phyloP scores from a whole-genome alignment of 1,284 basidiomycete genomes.

The Pseudozyma thailandica region DNA sequence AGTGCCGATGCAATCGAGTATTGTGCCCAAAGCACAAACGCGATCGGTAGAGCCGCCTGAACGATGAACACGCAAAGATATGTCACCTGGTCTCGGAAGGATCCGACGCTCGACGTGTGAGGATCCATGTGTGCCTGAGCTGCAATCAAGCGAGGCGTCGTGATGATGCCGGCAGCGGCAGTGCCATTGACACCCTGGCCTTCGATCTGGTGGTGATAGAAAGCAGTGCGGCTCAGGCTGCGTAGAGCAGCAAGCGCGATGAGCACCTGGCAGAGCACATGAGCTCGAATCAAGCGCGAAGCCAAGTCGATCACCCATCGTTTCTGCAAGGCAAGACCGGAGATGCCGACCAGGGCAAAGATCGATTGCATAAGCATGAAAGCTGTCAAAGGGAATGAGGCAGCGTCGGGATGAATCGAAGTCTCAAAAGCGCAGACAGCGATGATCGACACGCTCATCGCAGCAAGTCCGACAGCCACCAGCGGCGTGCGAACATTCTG shows the following conservation, averaged over 20 bases:
- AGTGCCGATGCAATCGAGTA: slow-evolving; percentile 41
- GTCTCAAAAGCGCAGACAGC: slow-evolving; percentile 43
- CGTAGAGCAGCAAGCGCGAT: slow-evolving; percentile 46
- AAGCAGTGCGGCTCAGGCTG: slow-evolving; percentile 35
- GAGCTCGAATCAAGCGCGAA: slow-evolving; percentile 49
- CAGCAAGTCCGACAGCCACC: slow-evolving; percentile 42
- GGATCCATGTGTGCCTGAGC: slow-evolving; percentile 7
- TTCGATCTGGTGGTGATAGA: slow-evolving; percentile 26
- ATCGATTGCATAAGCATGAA: slow-evolving; percentile 53
- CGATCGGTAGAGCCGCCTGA: slow-evolving; percentile 49
- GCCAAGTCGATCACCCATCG: slow-evolving; percentile 52
- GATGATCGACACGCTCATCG: slow-evolving; percentile 38
- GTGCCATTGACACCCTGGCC: slow-evolving; percentile 5
- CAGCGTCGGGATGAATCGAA: slow-evolving; percentile 44
- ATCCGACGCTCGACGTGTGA: slow-evolving; percentile 47
- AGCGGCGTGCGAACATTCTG: slow-evolving; percentile 17
- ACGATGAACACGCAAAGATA: slow-evolving; percentile 52
- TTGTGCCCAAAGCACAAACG: slow-evolving; percentile 43
- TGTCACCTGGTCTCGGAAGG: slow-evolving; percentile 38
- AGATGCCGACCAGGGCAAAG: slow-evolving; percentile 41
- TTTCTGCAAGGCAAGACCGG: slow-evolving; percentile 33
- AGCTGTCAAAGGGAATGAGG: slow-evolving; percentile 43
- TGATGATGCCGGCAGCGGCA: slow-evolving; percentile 14
- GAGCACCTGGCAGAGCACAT: slow-evolving; percentile 48
- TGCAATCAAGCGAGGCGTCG: slow-evolving; percentile 18